Conservation (phyloP, 2,329 filamentous ascomycete genomes). For the Thelonectria blattea region DNA sequence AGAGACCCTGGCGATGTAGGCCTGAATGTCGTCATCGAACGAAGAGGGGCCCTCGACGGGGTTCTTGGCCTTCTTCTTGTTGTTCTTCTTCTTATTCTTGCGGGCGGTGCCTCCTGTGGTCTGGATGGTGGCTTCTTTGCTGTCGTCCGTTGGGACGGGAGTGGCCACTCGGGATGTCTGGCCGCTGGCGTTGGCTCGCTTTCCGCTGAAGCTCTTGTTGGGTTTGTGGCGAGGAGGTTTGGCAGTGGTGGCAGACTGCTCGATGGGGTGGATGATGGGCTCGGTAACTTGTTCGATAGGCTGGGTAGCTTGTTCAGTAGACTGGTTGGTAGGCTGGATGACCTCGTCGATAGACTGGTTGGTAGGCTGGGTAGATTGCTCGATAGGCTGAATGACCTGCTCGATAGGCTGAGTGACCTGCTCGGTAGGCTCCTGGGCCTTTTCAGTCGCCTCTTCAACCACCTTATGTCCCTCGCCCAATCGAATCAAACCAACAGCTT, state of each 20-base stretch:
- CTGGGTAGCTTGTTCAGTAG: neutral
- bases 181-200: neutral
- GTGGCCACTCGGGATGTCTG: constrained; percentile 7
- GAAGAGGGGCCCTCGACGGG: neutral
- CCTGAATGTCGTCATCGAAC: neutral
- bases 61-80: constrained; percentile 35
- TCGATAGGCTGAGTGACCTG: no score
- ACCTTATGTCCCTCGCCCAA: no score
- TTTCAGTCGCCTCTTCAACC: no score
- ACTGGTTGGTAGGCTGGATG: neutral
- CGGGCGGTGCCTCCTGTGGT: neutral
- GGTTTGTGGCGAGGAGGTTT: neutral
- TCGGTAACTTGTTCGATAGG: neutral
- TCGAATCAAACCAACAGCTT: no score
- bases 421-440: no score
- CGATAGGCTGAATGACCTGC: no score
- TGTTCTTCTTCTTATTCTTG: constrained; percentile 33
- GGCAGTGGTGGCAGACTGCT: neutral
- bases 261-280: neutral
- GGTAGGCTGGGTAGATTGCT: no score
- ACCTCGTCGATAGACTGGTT: no score
- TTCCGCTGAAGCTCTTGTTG: neutral
- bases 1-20: neutral
- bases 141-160: neutral
- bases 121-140: neutral